phyloP scores from a whole-genome alignment of 2,329 filamentous ascomycete genomes.

The Pseudopyricularia javanii region DNA sequence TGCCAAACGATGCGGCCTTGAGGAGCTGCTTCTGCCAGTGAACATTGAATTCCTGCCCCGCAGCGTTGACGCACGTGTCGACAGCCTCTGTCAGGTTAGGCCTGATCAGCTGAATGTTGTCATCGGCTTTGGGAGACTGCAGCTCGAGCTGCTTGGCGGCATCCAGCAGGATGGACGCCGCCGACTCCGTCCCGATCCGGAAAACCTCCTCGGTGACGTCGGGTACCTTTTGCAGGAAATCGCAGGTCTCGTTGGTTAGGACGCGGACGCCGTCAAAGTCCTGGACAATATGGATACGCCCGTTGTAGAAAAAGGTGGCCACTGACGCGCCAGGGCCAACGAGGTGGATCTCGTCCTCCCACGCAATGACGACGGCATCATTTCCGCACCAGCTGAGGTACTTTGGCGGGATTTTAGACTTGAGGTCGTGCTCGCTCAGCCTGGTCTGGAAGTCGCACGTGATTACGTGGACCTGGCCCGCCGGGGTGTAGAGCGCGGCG shows the following conservation, averaged over 20 bases:
- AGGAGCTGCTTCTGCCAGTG: slow-evolving; percentile 92
- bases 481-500: slow-evolving; percentile 74
- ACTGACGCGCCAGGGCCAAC: slow-evolving; percentile 74
- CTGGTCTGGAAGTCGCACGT: slow-evolving; percentile 91
- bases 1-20: slow-evolving; percentile 95
- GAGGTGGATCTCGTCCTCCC: slow-evolving; percentile 95
- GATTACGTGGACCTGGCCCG: slow-evolving; percentile 82
- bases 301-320: slow-evolving; percentile 77
- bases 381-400: slow-evolving; percentile 95
- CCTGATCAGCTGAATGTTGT: slow-evolving; percentile 91
- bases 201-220: slow-evolving; percentile 82
- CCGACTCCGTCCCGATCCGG: slow-evolving; percentile 72
- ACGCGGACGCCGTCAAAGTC: slow-evolving; percentile 77
- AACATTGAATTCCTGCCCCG: slow-evolving; percentile 79
- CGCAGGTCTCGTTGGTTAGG: slow-evolving; percentile 87
- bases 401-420: slow-evolving; percentile 71
- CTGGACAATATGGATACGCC: slow-evolving; percentile 75
- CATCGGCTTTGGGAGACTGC: slow-evolving; percentile 92
- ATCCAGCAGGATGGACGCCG: slow-evolving; percentile 86
- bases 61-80: slow-evolving; percentile 84
- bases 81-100: slow-evolving; percentile 83
- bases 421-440: slow-evolving; percentile 82
- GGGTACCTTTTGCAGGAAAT: slow-evolving; percentile 91
- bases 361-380: slow-evolving; percentile 83
- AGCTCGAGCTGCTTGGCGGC: slow-evolving; percentile 83